A percentile compares a stretch with the other conserved stretches of the same genome.
phyloP scores from a whole-genome alignment of 2,329 filamentous ascomycete genomes.

The Trichophaea hybrida region DNA sequence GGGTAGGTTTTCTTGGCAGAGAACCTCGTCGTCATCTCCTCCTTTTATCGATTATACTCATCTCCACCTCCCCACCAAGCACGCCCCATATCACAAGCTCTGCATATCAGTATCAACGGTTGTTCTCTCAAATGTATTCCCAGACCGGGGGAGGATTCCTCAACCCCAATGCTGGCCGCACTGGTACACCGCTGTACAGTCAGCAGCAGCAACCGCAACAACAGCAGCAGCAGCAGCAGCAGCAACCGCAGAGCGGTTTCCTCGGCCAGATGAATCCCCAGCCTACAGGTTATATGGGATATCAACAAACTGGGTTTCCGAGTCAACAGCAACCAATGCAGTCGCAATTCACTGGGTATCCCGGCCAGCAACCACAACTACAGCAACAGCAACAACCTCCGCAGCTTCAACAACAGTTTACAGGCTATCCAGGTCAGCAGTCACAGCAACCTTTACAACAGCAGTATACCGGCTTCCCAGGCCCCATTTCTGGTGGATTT shows the following conservation, averaged over 20 bases:
- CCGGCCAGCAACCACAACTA: not conserved
- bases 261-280: slow-evolving; percentile 28
- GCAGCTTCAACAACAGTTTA: slow-evolving; percentile 28
- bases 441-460: slow-evolving; percentile 43
- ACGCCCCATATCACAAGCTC: not conserved
- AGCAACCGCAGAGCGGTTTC: slow-evolving; percentile 19
- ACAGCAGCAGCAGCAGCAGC: slow-evolving; percentile 23
- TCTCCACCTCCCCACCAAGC: not conserved
- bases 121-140: slow-evolving; percentile 4
- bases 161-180: slow-evolving; percentile 2
- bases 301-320: slow-evolving; percentile 27
- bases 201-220: slow-evolving; percentile 33
- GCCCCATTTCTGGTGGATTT: slow-evolving; percentile 35
- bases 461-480: slow-evolving; percentile 53
- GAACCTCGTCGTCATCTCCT: not conserved
- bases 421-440: slow-evolving; percentile 26
- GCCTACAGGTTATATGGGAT: slow-evolving; percentile 29
- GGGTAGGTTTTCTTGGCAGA: not conserved
- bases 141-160: slow-evolving; percentile 7
- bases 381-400: not conserved
- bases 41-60: not conserved
- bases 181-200: not conserved
- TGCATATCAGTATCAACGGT: not conserved
- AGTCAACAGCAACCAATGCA: slow-evolving; percentile 26
- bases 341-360: slow-evolving; percentile 3